A percentile compares a stretch with the other conserved stretches of the same genome.
These are phyloP conservation scores for Uronychia binucleata DNA, from an alignment of 73 alveolate species.

Conservation along the genomic window DNA sequence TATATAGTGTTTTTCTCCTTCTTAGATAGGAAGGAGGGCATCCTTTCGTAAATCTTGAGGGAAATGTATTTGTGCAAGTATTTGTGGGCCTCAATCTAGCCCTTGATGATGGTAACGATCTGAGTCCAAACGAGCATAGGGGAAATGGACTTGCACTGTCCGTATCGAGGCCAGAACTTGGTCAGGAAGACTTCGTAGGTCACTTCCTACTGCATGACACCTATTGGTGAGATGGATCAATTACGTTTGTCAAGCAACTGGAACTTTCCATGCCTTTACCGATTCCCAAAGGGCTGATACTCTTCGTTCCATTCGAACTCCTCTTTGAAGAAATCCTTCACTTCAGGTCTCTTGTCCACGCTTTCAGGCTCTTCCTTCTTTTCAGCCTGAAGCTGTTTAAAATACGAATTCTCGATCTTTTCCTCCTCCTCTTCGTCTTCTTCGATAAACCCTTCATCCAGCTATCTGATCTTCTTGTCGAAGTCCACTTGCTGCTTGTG, in stretches of 20 bases:
- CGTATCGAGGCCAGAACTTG: slow-evolving; percentile 67
- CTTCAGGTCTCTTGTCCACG: slow-evolving; percentile 6
- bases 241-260: not conserved
- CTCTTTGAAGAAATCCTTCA: too few relatives aligned
- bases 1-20: slow-evolving; percentile 46
- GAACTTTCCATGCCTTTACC: not conserved
- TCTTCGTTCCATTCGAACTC: not conserved
- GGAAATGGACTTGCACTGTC: slow-evolving; percentile 14
- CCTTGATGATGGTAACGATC: slow-evolving; percentile 75
- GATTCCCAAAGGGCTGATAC: not conserved
- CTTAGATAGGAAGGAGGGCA: slow-evolving; percentile 37
- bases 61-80: not conserved
- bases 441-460: slow-evolving; percentile 14
- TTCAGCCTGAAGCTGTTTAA: too few relatives aligned
- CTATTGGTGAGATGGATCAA: not conserved
- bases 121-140: slow-evolving; percentile 79
- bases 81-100: slow-evolving; percentile 22
- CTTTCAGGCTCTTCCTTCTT: not conserved
- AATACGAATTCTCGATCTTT: too few relatives aligned
- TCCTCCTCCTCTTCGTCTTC: not conserved
- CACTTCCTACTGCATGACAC: slow-evolving; percentile 48
- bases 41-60: slow-evolving; percentile 1
- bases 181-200: slow-evolving; percentile 59
- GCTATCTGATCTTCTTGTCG: slow-evolving; percentile 31
- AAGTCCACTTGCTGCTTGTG: slow-evolving; percentile 6